Conservation (phyloP, 106 monocot genomes). For the Dioscorea alata region DNA sequence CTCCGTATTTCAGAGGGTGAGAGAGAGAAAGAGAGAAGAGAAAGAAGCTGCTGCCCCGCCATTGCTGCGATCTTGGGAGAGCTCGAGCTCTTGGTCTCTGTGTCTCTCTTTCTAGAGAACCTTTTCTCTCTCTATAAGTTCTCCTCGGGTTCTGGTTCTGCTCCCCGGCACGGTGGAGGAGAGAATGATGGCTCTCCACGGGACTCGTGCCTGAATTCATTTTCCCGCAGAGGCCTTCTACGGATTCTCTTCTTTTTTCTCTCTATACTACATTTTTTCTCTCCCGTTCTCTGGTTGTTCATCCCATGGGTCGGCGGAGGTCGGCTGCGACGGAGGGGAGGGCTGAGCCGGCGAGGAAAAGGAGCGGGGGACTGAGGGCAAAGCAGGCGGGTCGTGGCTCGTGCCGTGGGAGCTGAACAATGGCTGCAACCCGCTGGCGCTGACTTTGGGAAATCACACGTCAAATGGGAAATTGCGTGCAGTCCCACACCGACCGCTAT, state of each 20-base stretch:
- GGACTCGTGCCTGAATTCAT: no score
- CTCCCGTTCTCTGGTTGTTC: not conserved
- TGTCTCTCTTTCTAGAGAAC: not conserved
- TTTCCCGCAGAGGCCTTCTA: not conserved
- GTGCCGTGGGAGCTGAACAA: constrained; percentile 46
- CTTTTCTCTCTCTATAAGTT: not conserved
- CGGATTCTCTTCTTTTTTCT: not conserved
- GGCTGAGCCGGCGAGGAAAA: constrained; percentile 28
- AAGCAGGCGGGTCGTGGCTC: constrained; percentile 51
- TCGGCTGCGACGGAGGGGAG: constrained; percentile 17
- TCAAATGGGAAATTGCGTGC: not conserved
- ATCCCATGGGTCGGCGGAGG: constrained; percentile 30
- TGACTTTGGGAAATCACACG: not conserved
- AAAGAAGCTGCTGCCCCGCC: not conserved
- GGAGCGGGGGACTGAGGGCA: constrained; percentile 35
- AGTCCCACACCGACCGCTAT: not conserved
- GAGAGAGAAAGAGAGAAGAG: constrained; percentile 1
- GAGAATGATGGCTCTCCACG: constrained; percentile 9
- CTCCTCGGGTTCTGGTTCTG: constrained; percentile 21
- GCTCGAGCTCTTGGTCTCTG: no score
- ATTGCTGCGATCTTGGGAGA: not conserved
- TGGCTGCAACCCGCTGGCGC: no score
- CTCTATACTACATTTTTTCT: constrained; percentile 2
- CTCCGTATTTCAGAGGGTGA: not conserved
- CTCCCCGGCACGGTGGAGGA: constrained; percentile 16